phyloP scores from a whole-genome alignment of 805 yeast species.

The Schizosaccharomyces japonicus region DNA sequence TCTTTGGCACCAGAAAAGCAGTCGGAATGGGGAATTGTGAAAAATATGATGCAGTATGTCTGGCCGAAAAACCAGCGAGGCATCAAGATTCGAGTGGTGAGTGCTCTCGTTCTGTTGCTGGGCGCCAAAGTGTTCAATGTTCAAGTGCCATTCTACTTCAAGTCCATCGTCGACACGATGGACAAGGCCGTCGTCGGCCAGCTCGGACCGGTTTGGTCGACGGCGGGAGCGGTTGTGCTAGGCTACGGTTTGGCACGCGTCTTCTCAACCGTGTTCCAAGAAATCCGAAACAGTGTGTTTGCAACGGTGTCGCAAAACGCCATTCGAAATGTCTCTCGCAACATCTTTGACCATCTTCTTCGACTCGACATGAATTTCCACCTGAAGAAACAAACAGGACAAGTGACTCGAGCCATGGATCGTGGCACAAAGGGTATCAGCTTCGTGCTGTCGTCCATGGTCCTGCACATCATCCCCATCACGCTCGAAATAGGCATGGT shows the following conservation, averaged over 20 bases:
- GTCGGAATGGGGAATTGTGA: conserved; percentile 24
- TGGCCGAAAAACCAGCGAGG: conserved; percentile 55
- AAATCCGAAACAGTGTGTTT: conserved; percentile 79
- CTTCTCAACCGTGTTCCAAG: conserved; percentile 86
- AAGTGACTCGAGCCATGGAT: conserved; percentile 84
- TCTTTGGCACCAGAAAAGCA: too few relatives aligned
- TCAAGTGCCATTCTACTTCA: conserved; percentile 89
- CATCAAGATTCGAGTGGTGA: conserved; percentile 45
- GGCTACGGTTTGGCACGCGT: conserved; percentile 88
- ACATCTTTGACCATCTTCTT: conserved; percentile 64
- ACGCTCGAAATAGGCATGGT: conserved; percentile 80
- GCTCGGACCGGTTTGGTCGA: conserved; percentile 38
- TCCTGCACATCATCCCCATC: conserved; percentile 87
- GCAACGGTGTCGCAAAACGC: conserved; percentile 91
- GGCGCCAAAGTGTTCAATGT: conserved; percentile 71
- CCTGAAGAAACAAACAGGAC: conserved; percentile 80
- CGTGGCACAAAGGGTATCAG: conserved; percentile 94
- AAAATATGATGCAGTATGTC: conserved; percentile 39
- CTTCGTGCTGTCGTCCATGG: conserved; percentile 81
- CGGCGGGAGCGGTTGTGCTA: conserved; percentile 43
- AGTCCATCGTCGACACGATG: conserved; percentile 43
- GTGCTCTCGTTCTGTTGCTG: conserved; percentile 52
- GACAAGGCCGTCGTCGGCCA: conserved; percentile 13
- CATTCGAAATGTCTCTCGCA: conserved; percentile 66
- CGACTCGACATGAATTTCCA: conserved; percentile 76